phyloP scores from a whole-genome alignment of 2,329 filamentous ascomycete genomes.

The Fusarium mundagurra region DNA sequence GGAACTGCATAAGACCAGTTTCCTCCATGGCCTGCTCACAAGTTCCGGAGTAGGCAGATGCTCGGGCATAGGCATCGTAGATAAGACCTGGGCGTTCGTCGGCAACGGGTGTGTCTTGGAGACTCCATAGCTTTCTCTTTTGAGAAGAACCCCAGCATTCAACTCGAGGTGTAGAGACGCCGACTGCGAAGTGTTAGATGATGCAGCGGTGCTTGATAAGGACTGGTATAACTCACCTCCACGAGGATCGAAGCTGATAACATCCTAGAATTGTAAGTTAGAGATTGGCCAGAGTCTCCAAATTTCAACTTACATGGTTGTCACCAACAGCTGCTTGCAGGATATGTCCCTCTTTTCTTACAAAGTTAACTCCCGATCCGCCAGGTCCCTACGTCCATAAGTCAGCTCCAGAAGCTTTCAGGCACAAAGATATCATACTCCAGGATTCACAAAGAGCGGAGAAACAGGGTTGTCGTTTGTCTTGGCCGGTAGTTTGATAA shows the following conservation, averaged over 20 bases:
- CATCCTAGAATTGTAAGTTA: conserved; percentile 47
- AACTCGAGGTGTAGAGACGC: conserved; percentile 59
- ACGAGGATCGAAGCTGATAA: conserved; percentile 62
- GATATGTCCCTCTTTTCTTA: conserved; percentile 45
- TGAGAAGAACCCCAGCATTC: conserved; percentile 60
- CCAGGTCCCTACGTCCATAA: conserved; percentile 54
- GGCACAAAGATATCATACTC: conserved; percentile 37
- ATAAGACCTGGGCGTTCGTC: conserved; percentile 59
- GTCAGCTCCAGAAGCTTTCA: neutral
- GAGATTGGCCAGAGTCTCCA: neutral
- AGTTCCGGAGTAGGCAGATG: conserved; percentile 52
- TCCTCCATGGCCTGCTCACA: conserved; percentile 54
- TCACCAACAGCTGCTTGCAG: conserved; percentile 58
- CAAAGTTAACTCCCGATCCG: conserved; percentile 55
- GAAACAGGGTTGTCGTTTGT: conserved; percentile 37
- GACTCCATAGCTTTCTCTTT: conserved; percentile 54
- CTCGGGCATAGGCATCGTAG: conserved; percentile 56
- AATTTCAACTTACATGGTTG: conserved; percentile 53
- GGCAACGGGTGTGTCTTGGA: conserved; percentile 55
- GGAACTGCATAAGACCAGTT: conserved; percentile 52
- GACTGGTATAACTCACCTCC: conserved; percentile 48
- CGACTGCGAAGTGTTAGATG: conserved; percentile 45
- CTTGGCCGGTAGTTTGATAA: conserved; percentile 48
- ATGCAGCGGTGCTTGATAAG: neutral
- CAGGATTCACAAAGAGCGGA: conserved; percentile 50